phyloP scores from a whole-genome alignment of 345 rosid genomes.

The Euphorbia tirucalli region DNA sequence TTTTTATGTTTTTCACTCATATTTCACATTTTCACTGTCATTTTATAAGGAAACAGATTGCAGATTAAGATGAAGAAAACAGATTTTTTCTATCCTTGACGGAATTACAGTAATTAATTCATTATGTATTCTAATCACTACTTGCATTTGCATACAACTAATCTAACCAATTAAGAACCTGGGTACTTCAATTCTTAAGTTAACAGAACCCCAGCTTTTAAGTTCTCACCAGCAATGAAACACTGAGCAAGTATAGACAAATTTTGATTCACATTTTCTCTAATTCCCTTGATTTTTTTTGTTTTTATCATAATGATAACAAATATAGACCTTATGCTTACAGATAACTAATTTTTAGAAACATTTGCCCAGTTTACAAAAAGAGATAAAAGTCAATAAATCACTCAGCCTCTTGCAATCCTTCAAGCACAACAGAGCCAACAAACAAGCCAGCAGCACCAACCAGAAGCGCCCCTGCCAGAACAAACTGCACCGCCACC shows the following conservation, averaged over 20 bases:
- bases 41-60: no score
- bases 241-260: background rate
- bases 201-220: background rate
- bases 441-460: conserved; percentile 73
- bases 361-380: background rate
- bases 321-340: background rate
- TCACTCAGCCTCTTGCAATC: conserved; percentile 87
- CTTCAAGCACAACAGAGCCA: conserved; percentile 74
- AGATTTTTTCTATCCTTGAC: no score
- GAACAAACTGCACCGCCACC: conserved; percentile 58
- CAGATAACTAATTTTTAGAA: background rate
- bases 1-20: no score
- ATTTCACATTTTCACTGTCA: no score
- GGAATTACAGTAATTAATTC: no score
- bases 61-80: no score
- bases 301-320: background rate
- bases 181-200: no score
- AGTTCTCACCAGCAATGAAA: background rate
- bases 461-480: conserved; percentile 62
- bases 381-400: conserved; percentile 9
- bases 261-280: no score
- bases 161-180: no score
- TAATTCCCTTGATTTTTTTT: background rate
- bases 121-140: no score
- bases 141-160: no score